These are phyloP conservation scores for Aechmea fasciata DNA, from an alignment of 176 grass and related monocot genomes.

Conservation along the genomic window DNA sequence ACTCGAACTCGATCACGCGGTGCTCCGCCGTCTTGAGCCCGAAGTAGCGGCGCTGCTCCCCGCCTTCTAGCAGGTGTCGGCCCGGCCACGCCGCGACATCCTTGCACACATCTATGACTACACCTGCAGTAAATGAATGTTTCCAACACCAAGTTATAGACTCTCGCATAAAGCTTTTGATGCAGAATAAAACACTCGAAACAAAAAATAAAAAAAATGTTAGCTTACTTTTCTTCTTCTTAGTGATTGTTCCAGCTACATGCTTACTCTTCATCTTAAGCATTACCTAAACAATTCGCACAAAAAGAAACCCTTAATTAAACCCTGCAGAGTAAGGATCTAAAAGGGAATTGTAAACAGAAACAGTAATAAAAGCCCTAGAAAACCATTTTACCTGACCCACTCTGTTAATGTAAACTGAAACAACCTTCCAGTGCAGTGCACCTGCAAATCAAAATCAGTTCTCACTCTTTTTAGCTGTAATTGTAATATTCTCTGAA, in stretches of 20 bases:
- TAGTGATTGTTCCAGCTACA: constrained; percentile 74
- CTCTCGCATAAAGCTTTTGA: neutral
- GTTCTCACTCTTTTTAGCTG: neutral
- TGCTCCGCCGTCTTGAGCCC: constrained; percentile 71
- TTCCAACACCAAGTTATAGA: constrained; percentile 1
- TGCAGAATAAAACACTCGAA: neutral
- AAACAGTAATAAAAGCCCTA: too few relatives aligned
- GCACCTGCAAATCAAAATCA: constrained; percentile 31
- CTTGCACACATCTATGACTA: constrained; percentile 79
- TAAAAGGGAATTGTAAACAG: too few relatives aligned
- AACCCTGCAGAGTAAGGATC: too few relatives aligned
- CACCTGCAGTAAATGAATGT: constrained; percentile 28
- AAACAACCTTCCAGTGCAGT: constrained; percentile 87
- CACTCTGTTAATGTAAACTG: constrained; percentile 60
- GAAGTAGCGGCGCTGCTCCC: constrained; percentile 79
- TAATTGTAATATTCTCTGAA: neutral
- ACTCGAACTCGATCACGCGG: constrained; percentile 96
- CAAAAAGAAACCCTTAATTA: neutral
- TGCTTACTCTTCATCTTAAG: constrained; percentile 96
- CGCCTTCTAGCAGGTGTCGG: constrained; percentile 66
- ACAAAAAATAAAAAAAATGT: neutral
- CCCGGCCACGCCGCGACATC: constrained; percentile 79
- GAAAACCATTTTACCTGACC: constrained; percentile 39
- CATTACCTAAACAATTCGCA: constrained; percentile 37
- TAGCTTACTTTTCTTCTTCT: constrained; percentile 93